Evolutionary conservation across 768 basidiomycete genomes (phyloP), one percentile per base, ranked within the genome.

Genomic region (Podaxis carcinomalis): DNA sequence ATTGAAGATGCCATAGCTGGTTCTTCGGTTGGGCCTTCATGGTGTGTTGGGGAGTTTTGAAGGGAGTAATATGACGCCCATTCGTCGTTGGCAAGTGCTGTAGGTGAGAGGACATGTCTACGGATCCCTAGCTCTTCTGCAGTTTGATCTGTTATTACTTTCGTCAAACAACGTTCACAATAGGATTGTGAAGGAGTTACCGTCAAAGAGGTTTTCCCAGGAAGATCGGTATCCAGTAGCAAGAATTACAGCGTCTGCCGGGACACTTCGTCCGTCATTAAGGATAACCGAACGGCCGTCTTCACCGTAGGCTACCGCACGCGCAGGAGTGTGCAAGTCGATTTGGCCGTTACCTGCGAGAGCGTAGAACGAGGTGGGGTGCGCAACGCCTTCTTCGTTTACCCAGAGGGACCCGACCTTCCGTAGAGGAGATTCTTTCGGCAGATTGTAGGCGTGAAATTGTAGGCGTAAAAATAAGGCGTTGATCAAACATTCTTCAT

Each of bases 151-250:
- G 11, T 50, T 7, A 7, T 7, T 28, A 28, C 6, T 28, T 7
- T 7, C 5, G 28, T 28, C 6, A 28, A 7, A 28, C 28, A 28
- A 28, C 28, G 28, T 7, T 28, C 28, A 28, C 28, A 28, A 2
- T 28, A 7, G 28, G 28, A 28, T 1, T 28, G 28, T 28, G 28
- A 7, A 28, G 5, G 28, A 7, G 28, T 28, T 6, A 68, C 69
- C 62, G 14, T 67, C 73, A 39, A 80, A 74, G 2, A 79, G 64
- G n/a, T 62, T 59, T 0, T 65, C 64, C 86, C 86, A 89, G 2
- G 86, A 87, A 6, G 83, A 86, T 28, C 67, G 67, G 66, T 81
- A 88, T 1, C 87, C 87, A 2, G 87, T 87, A 1, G 80, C 80
- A 0, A 88, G 75, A 4, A 88, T 73, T 10, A 88, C 69, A 16